Conservation (phyloP, 1,284 basidiomycete genomes). For the Ustilago sp. region DNA sequence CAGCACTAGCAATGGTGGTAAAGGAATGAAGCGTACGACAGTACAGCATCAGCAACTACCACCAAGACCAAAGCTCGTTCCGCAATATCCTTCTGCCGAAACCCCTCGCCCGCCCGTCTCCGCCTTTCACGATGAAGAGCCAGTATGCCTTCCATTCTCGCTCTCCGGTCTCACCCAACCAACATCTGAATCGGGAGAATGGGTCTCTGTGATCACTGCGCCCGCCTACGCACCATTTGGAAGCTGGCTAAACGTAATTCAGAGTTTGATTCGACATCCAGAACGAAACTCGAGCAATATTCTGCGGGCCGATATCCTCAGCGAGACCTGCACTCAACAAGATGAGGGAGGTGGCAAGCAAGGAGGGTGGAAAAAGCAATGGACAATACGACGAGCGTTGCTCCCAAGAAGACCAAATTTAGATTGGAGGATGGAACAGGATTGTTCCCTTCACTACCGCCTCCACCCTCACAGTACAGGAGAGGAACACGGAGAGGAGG, state of each 20-base stretch:
- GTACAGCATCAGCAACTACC: constrained; percentile 42
- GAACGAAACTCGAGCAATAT: constrained; percentile 65
- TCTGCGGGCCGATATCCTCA: constrained; percentile 59
- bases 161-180: constrained; percentile 9
- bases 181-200: background rate
- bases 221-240: constrained; percentile 45
- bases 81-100: constrained; percentile 31
- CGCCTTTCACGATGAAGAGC: background rate
- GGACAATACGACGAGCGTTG: constrained; percentile 32
- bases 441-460: constrained; percentile 39
- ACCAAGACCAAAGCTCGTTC: constrained; percentile 33
- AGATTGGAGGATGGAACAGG: constrained; percentile 51
- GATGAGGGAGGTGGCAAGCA: background rate
- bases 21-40: constrained; percentile 14
- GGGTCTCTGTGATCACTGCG: constrained; percentile 41
- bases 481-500: constrained; percentile 11
- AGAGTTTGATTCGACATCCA: constrained; percentile 58
- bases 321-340: constrained; percentile 8
- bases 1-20: background rate
- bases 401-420: constrained; percentile 47
- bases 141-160: background rate
- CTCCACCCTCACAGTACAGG: background rate
- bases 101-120: background rate
- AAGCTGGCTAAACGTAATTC: constrained; percentile 56
- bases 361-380: constrained; percentile 30